Evolutionary conservation across 176 grass and related monocot genomes (phyloP), one percentile per base, ranked within the genome.

Genomic region (Bothriochloa decipiens): DNA sequence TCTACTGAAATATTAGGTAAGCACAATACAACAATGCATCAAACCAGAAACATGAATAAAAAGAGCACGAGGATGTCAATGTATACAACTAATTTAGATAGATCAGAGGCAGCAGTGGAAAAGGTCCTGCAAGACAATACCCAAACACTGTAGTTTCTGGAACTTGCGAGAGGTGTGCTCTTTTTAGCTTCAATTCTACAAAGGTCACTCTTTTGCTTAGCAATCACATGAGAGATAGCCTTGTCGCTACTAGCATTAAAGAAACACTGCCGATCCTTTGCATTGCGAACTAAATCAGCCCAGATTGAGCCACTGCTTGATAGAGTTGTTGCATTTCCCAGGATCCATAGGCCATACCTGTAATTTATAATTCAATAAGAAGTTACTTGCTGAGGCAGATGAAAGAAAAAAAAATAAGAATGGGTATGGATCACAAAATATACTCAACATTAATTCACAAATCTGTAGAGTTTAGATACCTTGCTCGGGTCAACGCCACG

Each of bases 401-500:
- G 11, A 28, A 26, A 65, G 20, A 37, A 5, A 49, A 73, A 58
- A 68, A 40, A 7, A 40, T 4, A 55, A 13, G n/a, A 49, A 11
- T 60, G 36, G 11, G 2, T 27, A 68, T 52, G 2, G 23, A 57
- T 84, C n/a, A 74, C 3, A 68, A 40, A 77, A 88, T 17, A 15
- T 83, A 75, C 47, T 62, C 32, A 68, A 53, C 0, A 40, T 37
- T 81, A 49, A 45, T 78, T 62, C 58, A 26, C 32, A 46, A 68
- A 29, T 27, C 7, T 58, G 28, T 74, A 68, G 18, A 35, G 73
- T 11, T 11, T 80, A 73, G 22, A 83, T 85, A 95, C 87, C 87
- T 95, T 75, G 90, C 93, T 81, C 88, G 68, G 25, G 90, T 95
- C 70, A 95, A 62, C 64, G 87, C 81, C 28, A 95, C 85, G 63